A percentile compares a stretch with the other conserved stretches of the same genome.
Conservation (phyloP, 2,329 filamentous ascomycete genomes). For the Nemania bipapillata region DNA sequence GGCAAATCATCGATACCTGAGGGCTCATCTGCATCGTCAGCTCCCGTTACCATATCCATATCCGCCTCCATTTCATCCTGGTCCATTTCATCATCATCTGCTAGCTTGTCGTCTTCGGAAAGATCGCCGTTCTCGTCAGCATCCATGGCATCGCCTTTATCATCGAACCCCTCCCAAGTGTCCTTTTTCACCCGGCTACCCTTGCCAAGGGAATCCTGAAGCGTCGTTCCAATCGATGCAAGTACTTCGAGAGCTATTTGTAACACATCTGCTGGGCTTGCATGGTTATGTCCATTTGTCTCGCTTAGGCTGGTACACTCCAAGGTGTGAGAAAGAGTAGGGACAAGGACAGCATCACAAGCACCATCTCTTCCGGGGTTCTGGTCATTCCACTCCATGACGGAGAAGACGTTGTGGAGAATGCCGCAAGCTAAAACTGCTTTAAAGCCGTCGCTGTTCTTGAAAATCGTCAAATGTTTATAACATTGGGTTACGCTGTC, state of each 20-base stretch:
- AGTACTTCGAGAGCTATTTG: conserved; percentile 70
- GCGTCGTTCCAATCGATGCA: conserved; percentile 70
- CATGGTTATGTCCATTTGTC: conserved; percentile 54
- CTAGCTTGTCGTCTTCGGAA: conserved; percentile 52
- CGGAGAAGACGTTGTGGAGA: conserved; percentile 70
- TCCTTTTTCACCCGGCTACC: conserved; percentile 53
- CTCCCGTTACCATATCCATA: conserved; percentile 71
- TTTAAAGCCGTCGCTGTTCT: conserved; percentile 59
- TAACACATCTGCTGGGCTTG: conserved; percentile 59
- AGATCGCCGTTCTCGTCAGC: conserved; percentile 54
- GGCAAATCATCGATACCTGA: conserved; percentile 63
- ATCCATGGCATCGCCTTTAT: conserved; percentile 53
- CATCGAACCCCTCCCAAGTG: conserved; percentile 55
- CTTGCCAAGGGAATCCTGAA: conserved; percentile 64
- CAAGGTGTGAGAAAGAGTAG: conserved; percentile 57
- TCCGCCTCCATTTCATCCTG: conserved; percentile 69
- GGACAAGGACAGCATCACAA: conserved; percentile 63
- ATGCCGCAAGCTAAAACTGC: conserved; percentile 69
- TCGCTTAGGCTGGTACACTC: conserved; percentile 50
- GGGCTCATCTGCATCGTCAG: conserved; percentile 56
- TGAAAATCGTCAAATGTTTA: conserved; percentile 61
- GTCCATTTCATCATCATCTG: conserved; percentile 64
- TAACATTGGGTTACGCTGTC: conserved; percentile 61
- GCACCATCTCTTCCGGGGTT: conserved; percentile 60
- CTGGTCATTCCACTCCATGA: conserved; percentile 64